Conservation (phyloP, 768 basidiomycete genomes). For the Suillus occidentalis region DNA sequence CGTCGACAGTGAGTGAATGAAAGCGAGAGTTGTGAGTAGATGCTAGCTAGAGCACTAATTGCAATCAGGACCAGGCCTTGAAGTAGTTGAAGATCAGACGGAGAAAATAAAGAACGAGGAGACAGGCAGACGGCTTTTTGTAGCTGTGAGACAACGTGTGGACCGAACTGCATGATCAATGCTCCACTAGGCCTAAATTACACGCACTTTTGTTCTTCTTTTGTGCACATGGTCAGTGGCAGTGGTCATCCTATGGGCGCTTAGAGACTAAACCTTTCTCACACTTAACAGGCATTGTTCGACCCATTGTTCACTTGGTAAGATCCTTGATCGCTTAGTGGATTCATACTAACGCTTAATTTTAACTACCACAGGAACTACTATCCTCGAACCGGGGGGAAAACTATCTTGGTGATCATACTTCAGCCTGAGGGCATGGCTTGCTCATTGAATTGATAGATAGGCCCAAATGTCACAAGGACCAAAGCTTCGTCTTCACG, state of each 20-base stretch:
- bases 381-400: not conserved
- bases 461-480: not conserved
- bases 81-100: not conserved
- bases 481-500: not conserved
- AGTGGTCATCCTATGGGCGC: not conserved
- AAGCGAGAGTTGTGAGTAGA: slow-evolving; percentile 7
- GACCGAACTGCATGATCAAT: not conserved
- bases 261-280: not conserved
- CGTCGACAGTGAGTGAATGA: slow-evolving; percentile 5
- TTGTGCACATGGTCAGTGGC: not conserved
- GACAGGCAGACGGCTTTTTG: not conserved
- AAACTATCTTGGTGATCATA: not conserved
- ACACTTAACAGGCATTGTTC: not conserved
- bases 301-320: not conserved
- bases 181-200: not conserved
- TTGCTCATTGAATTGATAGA: not conserved
- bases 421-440: not conserved
- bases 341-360: not conserved
- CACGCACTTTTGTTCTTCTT: slow-evolving; percentile 1
- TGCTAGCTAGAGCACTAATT: slow-evolving; percentile 12
- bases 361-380: not conserved
- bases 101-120: not conserved
- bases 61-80: not conserved
- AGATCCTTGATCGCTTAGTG: not conserved
- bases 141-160: not conserved